Evolutionary conservation across 441 rosid genomes (phyloP).

Genomic region (Gossypium aridum): DNA sequence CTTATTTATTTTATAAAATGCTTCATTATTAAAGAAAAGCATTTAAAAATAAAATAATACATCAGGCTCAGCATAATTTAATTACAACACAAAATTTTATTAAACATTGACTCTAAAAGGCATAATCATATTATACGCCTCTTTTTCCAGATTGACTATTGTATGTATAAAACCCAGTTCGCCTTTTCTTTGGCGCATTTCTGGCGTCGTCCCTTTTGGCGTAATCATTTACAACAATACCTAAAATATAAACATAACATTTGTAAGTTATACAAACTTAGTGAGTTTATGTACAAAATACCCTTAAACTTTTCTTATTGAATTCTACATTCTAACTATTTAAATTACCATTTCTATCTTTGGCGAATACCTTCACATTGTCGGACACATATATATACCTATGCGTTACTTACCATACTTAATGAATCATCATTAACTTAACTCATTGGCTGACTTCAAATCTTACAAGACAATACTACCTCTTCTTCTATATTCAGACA

Average conservation of each 20-base stretch:
- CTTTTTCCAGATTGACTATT: not conserved
- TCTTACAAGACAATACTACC: not conserved
- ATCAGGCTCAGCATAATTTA: not conserved
- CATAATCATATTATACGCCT: not conserved
- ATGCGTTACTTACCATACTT: not conserved
- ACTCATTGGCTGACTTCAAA: too few relatives aligned
- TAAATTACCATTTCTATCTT: not conserved
- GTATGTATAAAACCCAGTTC: not conserved
- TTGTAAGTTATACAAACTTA: not conserved
- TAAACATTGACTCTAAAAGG: not conserved
- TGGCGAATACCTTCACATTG: not conserved
- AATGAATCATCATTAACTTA: not conserved
- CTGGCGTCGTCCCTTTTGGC: not conserved
- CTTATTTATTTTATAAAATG: not conserved
- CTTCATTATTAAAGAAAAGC: not conserved
- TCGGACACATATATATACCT: not conserved
- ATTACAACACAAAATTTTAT: not conserved
- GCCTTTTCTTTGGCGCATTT: not conserved
- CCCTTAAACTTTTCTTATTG: not conserved
- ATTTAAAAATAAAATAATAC: too few relatives aligned
- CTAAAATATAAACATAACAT: not conserved
- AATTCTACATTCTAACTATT: not conserved
- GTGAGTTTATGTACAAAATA: not conserved
- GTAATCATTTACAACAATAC: not conserved
- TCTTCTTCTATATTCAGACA: not conserved